phyloP scores from a whole-genome alignment of 495 filamentous ascomycete genomes.

The Tuber melanosporum region DNA sequence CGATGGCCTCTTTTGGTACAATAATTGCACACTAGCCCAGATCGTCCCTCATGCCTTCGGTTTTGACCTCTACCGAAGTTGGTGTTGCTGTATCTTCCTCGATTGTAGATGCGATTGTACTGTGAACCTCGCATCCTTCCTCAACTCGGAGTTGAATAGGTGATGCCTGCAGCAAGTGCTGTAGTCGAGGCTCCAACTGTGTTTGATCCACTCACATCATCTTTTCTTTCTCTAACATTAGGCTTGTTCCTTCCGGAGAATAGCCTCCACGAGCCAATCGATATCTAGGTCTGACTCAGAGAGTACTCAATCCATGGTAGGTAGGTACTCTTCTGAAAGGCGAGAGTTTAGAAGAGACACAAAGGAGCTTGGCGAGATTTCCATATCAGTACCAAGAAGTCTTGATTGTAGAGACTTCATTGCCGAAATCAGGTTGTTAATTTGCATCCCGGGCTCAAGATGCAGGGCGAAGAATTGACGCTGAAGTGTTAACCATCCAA shows the following conservation, averaged over 20 bases:
- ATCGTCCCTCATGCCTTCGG: too few species aligned
- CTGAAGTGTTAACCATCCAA: too few species aligned
- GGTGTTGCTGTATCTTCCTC: too few species aligned
- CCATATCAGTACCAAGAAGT: not conserved
- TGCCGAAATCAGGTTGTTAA: too few species aligned
- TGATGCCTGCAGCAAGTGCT: accelerated
- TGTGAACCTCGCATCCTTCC: too few species aligned
- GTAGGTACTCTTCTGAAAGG: not conserved
- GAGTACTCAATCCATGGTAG: not conserved
- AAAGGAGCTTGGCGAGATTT: not conserved
- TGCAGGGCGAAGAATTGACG: too few species aligned
- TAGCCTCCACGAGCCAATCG: not conserved
- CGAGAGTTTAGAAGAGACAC: not conserved
- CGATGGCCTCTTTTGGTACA: too few species aligned
- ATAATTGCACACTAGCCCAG: too few species aligned
- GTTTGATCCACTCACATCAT: not conserved
- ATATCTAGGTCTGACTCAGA: not conserved
- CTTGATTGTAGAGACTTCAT: not conserved
- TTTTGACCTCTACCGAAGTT: too few species aligned
- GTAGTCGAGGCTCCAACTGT: not conserved
- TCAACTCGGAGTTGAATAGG: too few species aligned
- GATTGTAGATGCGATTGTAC: too few species aligned
- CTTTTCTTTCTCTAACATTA: not conserved
- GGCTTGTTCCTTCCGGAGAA: not conserved
- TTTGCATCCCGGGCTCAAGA: too few species aligned